phyloP scores from a whole-genome alignment of 2,329 filamentous ascomycete species.

The Chaetothyriales sp. region DNA sequence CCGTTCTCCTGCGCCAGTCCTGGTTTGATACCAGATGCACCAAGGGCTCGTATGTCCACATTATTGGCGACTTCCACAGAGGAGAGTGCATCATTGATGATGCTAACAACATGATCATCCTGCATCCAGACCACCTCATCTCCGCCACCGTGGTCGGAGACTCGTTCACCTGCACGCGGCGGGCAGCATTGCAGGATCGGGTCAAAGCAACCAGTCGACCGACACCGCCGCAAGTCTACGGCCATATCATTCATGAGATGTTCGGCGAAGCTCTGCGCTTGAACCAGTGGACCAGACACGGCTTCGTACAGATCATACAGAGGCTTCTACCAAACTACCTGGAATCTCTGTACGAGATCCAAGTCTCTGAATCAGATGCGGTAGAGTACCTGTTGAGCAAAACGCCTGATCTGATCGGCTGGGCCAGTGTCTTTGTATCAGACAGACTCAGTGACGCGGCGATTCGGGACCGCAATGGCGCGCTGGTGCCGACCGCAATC shows the following conservation, averaged over 20 bases:
- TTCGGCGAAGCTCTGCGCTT: conserved; percentile 79
- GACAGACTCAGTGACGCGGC: conserved; percentile 51
- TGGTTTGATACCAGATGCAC: conserved; percentile 73
- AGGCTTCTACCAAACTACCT: conserved; percentile 59
- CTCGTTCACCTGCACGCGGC: conserved; percentile 78
- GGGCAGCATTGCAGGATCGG: conserved; percentile 84
- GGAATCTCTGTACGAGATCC: conserved; percentile 80
- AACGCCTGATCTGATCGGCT: conserved; percentile 63
- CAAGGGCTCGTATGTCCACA: conserved; percentile 63
- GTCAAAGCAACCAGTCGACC: conserved; percentile 79
- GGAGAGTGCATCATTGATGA: conserved; percentile 75
- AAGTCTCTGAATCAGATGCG: conserved; percentile 56
- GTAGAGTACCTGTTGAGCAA: conserved; percentile 69
- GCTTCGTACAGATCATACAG: conserved; percentile 52
- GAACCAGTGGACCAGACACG: conserved; percentile 63
- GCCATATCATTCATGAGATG: conserved; percentile 83
- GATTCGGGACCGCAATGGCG: conserved; percentile 64
- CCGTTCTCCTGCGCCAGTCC: conserved; percentile 63
- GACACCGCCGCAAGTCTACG: conserved; percentile 71
- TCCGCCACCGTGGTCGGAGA: conserved; percentile 94
- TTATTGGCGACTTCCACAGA: conserved; percentile 61
- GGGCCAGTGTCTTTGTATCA: conserved; percentile 70
- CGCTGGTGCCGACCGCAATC: conserved; percentile 65
- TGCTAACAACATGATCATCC: conserved; percentile 64
- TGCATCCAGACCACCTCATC: conserved; percentile 89